Evolutionary conservation across 768 basidiomycete genomes (phyloP), one percentile per base, ranked within the genome.

Genomic region (Hygrocybe punicea): DNA sequence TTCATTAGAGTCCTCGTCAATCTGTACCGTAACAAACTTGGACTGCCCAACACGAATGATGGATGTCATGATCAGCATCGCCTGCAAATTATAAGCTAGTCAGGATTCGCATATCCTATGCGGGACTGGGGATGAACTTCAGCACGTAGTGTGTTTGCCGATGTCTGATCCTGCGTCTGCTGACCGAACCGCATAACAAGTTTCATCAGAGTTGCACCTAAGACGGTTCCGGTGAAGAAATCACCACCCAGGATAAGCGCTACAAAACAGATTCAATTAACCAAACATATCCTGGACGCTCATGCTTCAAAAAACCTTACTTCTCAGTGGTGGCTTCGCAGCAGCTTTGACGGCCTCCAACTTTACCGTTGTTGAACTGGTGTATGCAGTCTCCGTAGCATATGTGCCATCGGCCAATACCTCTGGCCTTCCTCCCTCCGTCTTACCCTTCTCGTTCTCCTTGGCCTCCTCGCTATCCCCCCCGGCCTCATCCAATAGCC

Each of bases 41-140:
- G 93, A 95, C 74, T 98, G 96, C 36, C 97, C 97, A 55, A 98
- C 92, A 48, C 97, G 93, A 67, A 98, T 91, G 68, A 94, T 80
- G 8, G 94, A 97, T 1, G 94, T 87, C 97, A 99, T 98, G 69
- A 98, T 93, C 53, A 99, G 81, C 91, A 99, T 98, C 5, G 91
- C 86, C 89, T 91, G 63, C 14, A 59, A 9, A 17, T 33, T 40
- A 53, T 53, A 4, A 42, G 29, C 11, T 50, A 35, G 56, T 33
- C 60, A 53, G 19, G 9, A 3, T 11, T 19, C n/a, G 14, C 21
- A 3, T 25, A 17, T 14, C 13, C n/a, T n/a, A n/a, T n/a, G n/a
- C 3, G 13, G 23, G 25, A 24, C 13, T 16, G 4, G 50, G 16
- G 11, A 64, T 76, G 40, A 53, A 89, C 90, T 80, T 99, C 95